Evolutionary conservation across 2,329 filamentous ascomycete genomes (phyloP), one percentile per base, ranked within the genome.

Genomic region (Colletotrichum eremochloae): DNA sequence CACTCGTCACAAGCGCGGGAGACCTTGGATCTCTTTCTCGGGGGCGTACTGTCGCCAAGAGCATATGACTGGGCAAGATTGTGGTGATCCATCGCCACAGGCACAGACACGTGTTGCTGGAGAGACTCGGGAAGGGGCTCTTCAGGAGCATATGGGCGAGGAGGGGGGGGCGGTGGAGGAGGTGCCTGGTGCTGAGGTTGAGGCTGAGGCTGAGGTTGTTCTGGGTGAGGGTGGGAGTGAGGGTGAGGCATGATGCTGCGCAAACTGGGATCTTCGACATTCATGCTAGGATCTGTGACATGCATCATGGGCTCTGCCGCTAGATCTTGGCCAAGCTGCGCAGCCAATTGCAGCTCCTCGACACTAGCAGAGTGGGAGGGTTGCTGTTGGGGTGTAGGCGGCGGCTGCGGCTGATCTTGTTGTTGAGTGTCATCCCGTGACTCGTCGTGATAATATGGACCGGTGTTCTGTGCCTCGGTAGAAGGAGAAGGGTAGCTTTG

Each of bases 1-100:
- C 94, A 97, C 79, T 97, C 94, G 79, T 97, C 94, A 77, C 94
- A 97, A 2, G 94, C 95, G 48, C 94, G 89, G 14, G 94, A 97
- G 7, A 96, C 94, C 81, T 97, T 97, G 7, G 92, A 93, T 71
- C 94, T 87, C 80, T 96, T 96, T 74, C 92, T 86, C 0, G 92
- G 92, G 18, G 91, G 89, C 14, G 90, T 90, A 71, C 86, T 86
- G 74, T 92, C 91, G 50, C 86, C 86, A 60, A 84, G 79, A 31
- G 82, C 81, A 64, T 84, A 84, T 52, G 81, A 79, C 2, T 79
- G 76, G 68, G 82, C 75, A 69, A 83, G 67, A 31, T 80, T 80
- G 65, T 78, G 78, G 56, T 81, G 81, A n/a, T 78, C 80, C 33
- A 83, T 78, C 11, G 80, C 71, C 29, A 83, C 78, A 15, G 81